Evolutionary conservation across 805 yeast genomes (phyloP).

Genomic region (Zygoascus tannicola): DNA sequence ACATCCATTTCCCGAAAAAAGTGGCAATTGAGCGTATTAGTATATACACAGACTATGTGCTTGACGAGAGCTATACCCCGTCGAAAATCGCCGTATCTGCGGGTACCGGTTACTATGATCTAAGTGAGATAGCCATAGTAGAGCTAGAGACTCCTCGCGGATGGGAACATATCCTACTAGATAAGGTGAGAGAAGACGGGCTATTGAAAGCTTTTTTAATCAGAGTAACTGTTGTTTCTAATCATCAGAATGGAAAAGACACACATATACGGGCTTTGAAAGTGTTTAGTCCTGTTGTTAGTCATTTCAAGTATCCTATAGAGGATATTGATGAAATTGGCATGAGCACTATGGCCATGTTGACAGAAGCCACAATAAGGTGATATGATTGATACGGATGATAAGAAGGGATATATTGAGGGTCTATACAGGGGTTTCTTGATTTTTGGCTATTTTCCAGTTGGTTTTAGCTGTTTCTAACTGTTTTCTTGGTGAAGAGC

Average conservation of each 20-base stretch:
- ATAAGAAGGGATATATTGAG: no score
- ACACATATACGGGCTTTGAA: constrained; percentile 75
- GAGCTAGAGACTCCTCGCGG: constrained; percentile 62
- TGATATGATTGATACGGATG: no score
- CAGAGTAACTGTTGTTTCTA: constrained; percentile 53
- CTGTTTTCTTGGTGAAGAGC: no score
- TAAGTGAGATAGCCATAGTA: constrained; percentile 53
- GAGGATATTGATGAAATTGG: constrained; percentile 17
- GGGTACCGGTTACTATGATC: constrained; percentile 73
- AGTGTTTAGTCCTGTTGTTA: constrained; percentile 35
- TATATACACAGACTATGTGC: constrained; percentile 55
- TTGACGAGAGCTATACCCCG: constrained; percentile 94
- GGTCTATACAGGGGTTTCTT: no score
- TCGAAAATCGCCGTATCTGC: constrained; percentile 52
- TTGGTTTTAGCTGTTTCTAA: no score
- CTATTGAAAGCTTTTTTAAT: constrained; percentile 59
- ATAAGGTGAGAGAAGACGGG: constrained; percentile 39
- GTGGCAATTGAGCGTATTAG: constrained; percentile 62
- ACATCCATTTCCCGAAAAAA: constrained; percentile 68
- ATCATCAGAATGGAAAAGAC: constrained; percentile 95
- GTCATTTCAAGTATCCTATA: neutral
- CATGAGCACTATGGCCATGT: constrained; percentile 22
- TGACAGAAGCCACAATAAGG: constrained; percentile 19
- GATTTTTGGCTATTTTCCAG: no score
- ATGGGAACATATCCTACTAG: constrained; percentile 62